These are phyloP conservation scores for Ramalina intermedia DNA, from an alignment of 495 filamentous ascomycete species.

Conservation along the genomic window DNA sequence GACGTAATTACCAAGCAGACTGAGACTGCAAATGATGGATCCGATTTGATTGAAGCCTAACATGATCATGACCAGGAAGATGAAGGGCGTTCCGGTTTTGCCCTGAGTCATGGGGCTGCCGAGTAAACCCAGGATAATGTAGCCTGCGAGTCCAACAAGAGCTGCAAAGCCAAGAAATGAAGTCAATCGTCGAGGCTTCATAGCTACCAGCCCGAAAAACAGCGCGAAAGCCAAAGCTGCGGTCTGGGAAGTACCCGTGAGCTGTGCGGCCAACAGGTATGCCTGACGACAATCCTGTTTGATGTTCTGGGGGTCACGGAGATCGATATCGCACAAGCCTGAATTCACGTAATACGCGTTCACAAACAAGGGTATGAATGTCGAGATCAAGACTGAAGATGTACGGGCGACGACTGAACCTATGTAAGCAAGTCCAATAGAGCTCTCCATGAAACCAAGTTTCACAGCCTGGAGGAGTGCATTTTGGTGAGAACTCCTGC, in stretches of 20 bases:
- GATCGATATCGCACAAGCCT: constrained; percentile 51
- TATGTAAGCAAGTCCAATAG: constrained; percentile 76
- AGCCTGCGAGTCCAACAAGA: constrained; percentile 57
- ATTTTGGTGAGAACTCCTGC: not conserved
- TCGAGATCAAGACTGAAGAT: constrained; percentile 85
- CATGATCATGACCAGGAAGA: constrained; percentile 64
- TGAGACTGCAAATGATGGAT: constrained; percentile 83
- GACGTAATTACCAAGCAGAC: constrained; percentile 67
- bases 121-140: constrained; percentile 54
- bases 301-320: constrained; percentile 40
- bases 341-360: constrained; percentile 78
- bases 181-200: constrained; percentile 46
- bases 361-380: constrained; percentile 85
- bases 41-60: constrained; percentile 89
- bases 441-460: constrained; percentile 58
- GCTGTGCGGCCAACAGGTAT: constrained; percentile 67
- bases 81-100: constrained; percentile 43
- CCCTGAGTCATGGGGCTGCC: constrained; percentile 51
- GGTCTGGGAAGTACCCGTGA: constrained; percentile 81
- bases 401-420: constrained; percentile 92
- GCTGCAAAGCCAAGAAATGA: constrained; percentile 59
- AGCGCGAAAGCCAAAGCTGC: constrained; percentile 75
- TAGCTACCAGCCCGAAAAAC: constrained; percentile 67
- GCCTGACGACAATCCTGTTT: constrained; percentile 70
- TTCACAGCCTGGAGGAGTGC: constrained; percentile 46